Base-by-base conservation (phyloP, 768 basidiomycete genomes). In the Phylloporus rhodoxanthus region DNA sequence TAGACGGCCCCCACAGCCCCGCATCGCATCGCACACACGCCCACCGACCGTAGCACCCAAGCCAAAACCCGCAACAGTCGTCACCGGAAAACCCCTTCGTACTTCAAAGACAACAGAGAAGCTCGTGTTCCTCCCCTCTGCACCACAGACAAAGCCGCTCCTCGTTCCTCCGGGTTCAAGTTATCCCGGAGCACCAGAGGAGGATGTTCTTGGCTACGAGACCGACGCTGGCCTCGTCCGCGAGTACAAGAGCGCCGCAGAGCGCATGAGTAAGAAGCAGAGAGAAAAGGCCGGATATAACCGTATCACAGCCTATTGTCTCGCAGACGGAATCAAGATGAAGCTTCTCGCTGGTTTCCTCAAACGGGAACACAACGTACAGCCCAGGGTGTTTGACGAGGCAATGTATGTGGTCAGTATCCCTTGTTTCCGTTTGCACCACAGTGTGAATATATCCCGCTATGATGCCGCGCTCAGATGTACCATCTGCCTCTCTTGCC, bases 301-400 rank as follows among this genome's bases (percentile, higher is more conserved):
- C 51, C 76, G 92, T 26, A 78, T 95, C 47, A 92, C 93, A 0
- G 91, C 91, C 3, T 97, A 94, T 65, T 94, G 87, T 55, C 75
- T 92, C 6, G 88, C 89, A 7, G 91, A 94, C 57, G 79, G 78
- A 7, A 84, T 94, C 66, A 82, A 83, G 62, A 85, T 89, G 79
- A 93, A 91, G 65, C 69, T 87, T 0, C 69, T 96, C 19, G 82
- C 85, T 10, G 82, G 84, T 2, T 95, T 93, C 61, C 63, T 96
- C 63, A 95, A 94, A 68, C 74, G 94, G 45, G 94, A 97, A 62
- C 94, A 97, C 64, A 95, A 93, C 47, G 92, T 94, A 10, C 75
- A 70, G 9, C 91, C 84, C 1, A 75, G 94, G 51, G 78, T 91
- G 1, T 97, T 91, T 57, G 94, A 96, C 64, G 94, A 97, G 69